Evolutionary conservation across 805 yeast genomes (phyloP), one percentile per base, ranked within the genome.

Genomic region (Saccharomycopsis sp.): DNA sequence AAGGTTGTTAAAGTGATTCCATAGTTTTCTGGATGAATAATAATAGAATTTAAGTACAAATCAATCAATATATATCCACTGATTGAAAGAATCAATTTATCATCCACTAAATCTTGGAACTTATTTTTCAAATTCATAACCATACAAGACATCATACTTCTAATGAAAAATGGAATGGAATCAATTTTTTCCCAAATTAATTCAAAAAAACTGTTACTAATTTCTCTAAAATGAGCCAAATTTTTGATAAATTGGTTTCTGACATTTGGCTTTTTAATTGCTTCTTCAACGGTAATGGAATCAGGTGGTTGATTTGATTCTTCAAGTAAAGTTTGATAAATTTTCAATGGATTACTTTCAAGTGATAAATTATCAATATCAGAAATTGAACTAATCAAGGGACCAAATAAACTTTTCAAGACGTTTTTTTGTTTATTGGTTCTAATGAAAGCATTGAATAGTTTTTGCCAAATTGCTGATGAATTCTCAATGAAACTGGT

Each of bases 321-420:
- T 3, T 50, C 47, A 44, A 51, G 61, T 14, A 64, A 48, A 30
- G 29, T 36, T 63, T 70, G 18, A 53, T 72, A 72, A 21, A 83
- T 78, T 13, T 61, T 59, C 2, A 72, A 55, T 2, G 97, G 97
- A 55, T 87, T 84, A 41, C 88, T 75, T 53, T 88, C 96, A 48
- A 86, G 74, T 41, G 78, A 76, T 9, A 78, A 55, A 4, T 60
- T 61, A 6, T 58, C 53, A 23, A 60, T 58, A 17, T 54, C 49
- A 13, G 58, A 43, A 9, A 72, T 50, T 13, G 51, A 53, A 20
- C 60, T 57, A 2, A 70, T 54, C 17, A 69, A 49, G 1, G 67
- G 58, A 0, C 61, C 56, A 25, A 74, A 55, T 4, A 73, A 49
- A 5, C 40, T 48, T 21, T 45, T 54, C 47, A 60, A 57, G 3